Evolutionary conservation across 2,329 filamentous ascomycete genomes (phyloP).

Genomic region (Fusarium humuli): DNA sequence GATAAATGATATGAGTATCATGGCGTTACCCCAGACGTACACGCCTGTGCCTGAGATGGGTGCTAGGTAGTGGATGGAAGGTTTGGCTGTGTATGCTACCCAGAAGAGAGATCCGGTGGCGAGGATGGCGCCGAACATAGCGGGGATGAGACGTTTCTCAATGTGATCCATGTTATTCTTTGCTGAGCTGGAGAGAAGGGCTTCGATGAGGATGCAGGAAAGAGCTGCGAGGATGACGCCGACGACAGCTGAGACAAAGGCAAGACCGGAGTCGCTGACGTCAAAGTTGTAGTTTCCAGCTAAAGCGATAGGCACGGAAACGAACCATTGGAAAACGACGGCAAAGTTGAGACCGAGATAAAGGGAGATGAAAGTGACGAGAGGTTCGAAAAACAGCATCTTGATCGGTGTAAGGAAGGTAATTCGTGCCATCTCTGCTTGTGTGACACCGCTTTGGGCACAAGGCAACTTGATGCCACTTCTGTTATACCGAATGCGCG

Average conservation of each 20-base stretch:
- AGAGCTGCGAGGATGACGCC: neutral
- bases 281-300: neutral
- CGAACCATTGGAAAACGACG: neutral
- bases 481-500: slow-evolving; percentile 7
- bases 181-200: neutral
- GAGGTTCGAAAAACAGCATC: neutral
- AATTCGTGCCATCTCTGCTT: neutral
- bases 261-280: neutral
- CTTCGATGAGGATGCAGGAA: neutral
- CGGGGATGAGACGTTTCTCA: neutral
- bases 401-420: neutral
- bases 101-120: neutral
- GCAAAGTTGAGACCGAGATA: neutral
- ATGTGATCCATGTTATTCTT: neutral
- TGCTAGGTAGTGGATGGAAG: neutral
- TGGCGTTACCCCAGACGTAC: neutral
- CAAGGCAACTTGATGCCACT: neutral
- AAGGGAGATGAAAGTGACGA: neutral
- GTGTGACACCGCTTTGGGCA: neutral
- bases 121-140: neutral
- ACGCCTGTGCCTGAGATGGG: neutral
- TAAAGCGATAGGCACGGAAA: neutral
- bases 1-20: slow-evolving; percentile 9
- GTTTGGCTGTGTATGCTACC: neutral
- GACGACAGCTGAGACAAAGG: neutral